These are phyloP conservation scores for Tricholoma furcatifolium DNA, from an alignment of 768 basidiomycete genomes.

Conservation along the genomic window DNA sequence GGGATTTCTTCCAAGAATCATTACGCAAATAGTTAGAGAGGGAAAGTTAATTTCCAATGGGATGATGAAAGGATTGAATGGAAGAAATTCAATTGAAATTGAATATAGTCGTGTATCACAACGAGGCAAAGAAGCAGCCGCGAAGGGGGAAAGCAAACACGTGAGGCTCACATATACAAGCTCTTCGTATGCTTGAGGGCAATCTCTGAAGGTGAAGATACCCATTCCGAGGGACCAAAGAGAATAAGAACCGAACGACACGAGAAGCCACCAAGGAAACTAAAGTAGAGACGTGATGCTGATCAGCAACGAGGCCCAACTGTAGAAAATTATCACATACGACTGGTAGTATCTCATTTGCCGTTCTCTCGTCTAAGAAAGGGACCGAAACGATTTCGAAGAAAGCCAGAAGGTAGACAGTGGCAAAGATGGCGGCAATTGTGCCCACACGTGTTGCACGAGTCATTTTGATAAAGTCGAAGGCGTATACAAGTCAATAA, in stretches of 20 bases:
- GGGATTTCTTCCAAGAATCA: too few species aligned
- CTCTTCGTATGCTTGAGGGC: constrained; percentile 77
- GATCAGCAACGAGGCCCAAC: background rate
- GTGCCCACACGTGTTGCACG: constrained; percentile 56
- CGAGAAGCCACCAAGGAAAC: constrained; percentile 84
- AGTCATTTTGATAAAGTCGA: constrained; percentile 43
- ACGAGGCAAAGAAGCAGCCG: too few species aligned
- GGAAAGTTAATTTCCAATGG: background rate
- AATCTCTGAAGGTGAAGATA: constrained; percentile 69
- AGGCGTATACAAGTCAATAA: background rate
- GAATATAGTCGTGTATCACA: too few species aligned
- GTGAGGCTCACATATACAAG: constrained; percentile 51
- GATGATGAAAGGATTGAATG: background rate
- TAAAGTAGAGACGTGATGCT: constrained; percentile 23
- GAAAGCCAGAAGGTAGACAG: constrained; percentile 56
- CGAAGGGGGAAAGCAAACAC: constrained; percentile 2
- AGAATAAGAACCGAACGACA: constrained; percentile 78
- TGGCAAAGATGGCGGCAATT: constrained; percentile 38
- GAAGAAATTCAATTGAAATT: background rate
- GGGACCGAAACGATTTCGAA: constrained; percentile 57
- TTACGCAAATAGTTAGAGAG: background rate
- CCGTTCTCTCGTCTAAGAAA: constrained; percentile 43
- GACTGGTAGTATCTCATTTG: constrained; percentile 54
- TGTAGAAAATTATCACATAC: constrained; percentile 38
- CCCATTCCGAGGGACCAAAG: constrained; percentile 78